Conservation (phyloP, 1,284 basidiomycete species). For the Ustilago shanxiensis region DNA sequence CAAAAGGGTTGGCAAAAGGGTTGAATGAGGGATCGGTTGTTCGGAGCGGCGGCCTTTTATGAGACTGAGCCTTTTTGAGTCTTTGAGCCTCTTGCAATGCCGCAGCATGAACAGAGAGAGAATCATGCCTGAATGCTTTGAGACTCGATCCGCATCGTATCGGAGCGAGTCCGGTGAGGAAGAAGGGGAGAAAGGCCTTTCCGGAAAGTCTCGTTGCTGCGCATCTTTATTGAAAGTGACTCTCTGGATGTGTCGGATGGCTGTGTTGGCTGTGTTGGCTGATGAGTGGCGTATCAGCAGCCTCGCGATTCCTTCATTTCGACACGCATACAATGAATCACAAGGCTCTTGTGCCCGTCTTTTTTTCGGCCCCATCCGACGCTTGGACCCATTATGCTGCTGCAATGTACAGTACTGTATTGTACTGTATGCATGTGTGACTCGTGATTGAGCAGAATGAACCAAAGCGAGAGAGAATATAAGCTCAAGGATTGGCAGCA, state of each 20-base stretch:
- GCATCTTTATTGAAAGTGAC: neutral
- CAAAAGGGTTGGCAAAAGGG: constrained; percentile 1
- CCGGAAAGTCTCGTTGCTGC: constrained; percentile 9
- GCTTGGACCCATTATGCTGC: neutral
- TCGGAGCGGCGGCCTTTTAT: neutral
- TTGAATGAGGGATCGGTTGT: constrained; percentile 1
- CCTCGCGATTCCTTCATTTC: neutral
- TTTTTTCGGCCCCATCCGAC: neutral
- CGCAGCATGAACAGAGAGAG: neutral
- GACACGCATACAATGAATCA: neutral
- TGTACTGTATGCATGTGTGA: too few species aligned
- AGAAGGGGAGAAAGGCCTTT: neutral
- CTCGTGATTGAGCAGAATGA: neutral
- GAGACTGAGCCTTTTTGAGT: neutral
- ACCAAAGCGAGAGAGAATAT: neutral
- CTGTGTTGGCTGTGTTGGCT: neutral
- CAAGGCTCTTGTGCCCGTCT: constrained; percentile 4
- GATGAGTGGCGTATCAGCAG: constrained; percentile 6
- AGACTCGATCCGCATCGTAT: neutral
- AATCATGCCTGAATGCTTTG: neutral
- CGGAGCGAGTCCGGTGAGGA: neutral
- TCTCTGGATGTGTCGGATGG: neutral
- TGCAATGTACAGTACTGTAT: too few species aligned
- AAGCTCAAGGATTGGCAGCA: neutral
- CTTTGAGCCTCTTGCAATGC: neutral